phyloP scores from a whole-genome alignment of 495 filamentous ascomycete genomes.

The Lophiostoma macrostomum region DNA sequence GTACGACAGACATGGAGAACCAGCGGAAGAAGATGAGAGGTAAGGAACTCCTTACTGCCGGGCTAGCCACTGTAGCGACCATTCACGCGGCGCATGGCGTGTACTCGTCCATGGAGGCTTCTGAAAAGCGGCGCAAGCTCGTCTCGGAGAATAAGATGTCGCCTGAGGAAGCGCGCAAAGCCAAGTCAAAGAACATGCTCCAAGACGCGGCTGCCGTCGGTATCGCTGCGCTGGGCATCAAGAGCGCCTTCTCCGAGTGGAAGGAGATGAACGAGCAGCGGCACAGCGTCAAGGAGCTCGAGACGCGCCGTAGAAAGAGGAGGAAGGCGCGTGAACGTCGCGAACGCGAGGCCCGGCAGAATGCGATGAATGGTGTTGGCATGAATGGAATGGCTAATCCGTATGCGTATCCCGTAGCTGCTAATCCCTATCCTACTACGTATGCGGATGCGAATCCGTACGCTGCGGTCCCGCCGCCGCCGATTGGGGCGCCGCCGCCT shows the following conservation, averaged over 20 bases:
- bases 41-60: constrained; percentile 79
- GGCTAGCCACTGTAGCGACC: constrained; percentile 81
- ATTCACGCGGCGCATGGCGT: constrained; percentile 83
- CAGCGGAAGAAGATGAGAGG: constrained; percentile 73
- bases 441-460: constrained; percentile 40
- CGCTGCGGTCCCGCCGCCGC: constrained; percentile 36
- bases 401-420: constrained; percentile 34
- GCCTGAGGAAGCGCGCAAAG: constrained; percentile 68
- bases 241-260: constrained; percentile 75
- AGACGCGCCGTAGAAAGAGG: constrained; percentile 44
- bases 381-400: constrained; percentile 26
- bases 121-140: constrained; percentile 64
- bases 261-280: constrained; percentile 62
- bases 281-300: constrained; percentile 52
- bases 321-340: constrained; percentile 33
- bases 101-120: constrained; percentile 71
- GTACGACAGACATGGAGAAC: constrained; percentile 75
- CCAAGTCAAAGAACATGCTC: constrained; percentile 68
- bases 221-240: constrained; percentile 82
- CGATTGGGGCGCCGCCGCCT: constrained; percentile 34
- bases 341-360: constrained; percentile 29
- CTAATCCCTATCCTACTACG: constrained; percentile 22
- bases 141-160: constrained; percentile 72
- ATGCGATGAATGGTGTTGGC: constrained; percentile 21
- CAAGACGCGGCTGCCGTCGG: constrained; percentile 76